phyloP scores from a whole-genome alignment of 2,329 filamentous ascomycete species.

The Rhexocercosporidium sp. region DNA sequence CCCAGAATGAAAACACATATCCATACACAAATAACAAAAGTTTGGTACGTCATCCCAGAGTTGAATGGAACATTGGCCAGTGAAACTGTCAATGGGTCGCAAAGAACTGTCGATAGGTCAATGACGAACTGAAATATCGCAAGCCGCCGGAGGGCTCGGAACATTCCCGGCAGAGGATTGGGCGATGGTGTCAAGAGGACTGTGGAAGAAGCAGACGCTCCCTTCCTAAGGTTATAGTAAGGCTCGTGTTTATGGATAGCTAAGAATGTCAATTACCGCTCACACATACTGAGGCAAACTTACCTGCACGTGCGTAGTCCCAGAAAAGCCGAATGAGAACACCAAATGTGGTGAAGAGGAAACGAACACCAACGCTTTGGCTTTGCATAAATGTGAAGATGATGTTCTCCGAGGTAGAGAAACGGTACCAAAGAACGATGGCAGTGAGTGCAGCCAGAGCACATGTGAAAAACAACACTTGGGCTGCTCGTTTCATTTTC shows the following conservation, averaged over 20 bases:
- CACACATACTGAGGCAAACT: background rate
- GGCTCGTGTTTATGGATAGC: conserved; percentile 15
- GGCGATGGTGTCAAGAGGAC: conserved; percentile 8
- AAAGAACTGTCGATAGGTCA: conserved; percentile 9
- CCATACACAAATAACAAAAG: conserved; percentile 2
- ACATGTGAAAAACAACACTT: background rate
- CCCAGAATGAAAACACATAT: conserved; percentile 1
- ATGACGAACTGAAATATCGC: conserved; percentile 9
- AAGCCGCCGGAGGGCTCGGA: background rate
- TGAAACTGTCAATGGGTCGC: conserved; percentile 7
- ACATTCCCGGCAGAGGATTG: conserved; percentile 5
- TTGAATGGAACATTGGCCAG: conserved; percentile 10
- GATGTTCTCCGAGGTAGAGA: background rate
- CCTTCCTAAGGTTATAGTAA: conserved; percentile 14
- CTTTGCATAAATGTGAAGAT: conserved; percentile 11
- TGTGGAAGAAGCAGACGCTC: background rate
- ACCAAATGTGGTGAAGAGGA: conserved; percentile 15
- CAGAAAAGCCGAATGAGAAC: conserved; percentile 13
- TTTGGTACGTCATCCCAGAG: background rate
- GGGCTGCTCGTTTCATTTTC: conserved; percentile 3
- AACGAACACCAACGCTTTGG: conserved; percentile 12
- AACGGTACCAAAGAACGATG: background rate
- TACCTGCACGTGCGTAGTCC: conserved; percentile 1
- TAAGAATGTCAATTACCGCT: background rate
- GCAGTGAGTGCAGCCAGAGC: background rate